Percentiles rank a stretch among this genome's conserved stretches.
phyloP scores from a whole-genome alignment of 345 rosid genomes.

The Fremontodendron californicum region DNA sequence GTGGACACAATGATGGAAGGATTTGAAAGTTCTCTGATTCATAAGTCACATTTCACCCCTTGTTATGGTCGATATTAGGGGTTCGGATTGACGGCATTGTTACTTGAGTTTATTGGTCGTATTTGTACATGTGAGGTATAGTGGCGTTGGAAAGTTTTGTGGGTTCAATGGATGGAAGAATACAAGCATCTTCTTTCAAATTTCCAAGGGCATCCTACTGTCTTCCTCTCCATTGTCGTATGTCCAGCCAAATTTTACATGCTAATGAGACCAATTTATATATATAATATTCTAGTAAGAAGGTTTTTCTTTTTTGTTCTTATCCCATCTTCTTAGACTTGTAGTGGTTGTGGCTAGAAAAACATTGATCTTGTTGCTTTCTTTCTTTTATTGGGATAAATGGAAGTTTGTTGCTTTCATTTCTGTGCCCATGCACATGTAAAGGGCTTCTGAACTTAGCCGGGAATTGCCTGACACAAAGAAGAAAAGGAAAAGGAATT shows the following conservation, averaged over 20 bases:
- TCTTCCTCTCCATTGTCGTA: not conserved
- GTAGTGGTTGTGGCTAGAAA: too few species aligned
- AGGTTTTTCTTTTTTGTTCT: too few species aligned
- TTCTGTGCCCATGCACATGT: too few species aligned
- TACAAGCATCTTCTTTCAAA: not conserved
- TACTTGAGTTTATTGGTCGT: not conserved
- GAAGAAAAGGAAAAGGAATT: too few species aligned
- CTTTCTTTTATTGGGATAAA: too few species aligned
- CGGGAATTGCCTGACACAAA: too few species aligned
- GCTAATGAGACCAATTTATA: not conserved
- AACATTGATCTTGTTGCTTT: too few species aligned
- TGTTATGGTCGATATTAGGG: slow-evolving; percentile 35
- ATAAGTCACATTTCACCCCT: slow-evolving; percentile 1
- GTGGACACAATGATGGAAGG: not conserved
- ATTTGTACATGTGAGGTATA: not conserved
- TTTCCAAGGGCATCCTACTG: not conserved
- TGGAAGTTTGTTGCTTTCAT: too few species aligned
- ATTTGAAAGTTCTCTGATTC: not conserved
- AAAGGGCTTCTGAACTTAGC: too few species aligned
- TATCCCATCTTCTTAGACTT: too few species aligned
- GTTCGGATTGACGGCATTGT: not conserved
- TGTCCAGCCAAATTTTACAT: not conserved
- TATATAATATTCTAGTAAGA: not conserved
- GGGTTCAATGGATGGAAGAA: not conserved
- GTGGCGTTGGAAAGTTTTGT: not conserved